A percentile compares a stretch with the other conserved stretches of the same genome.
Evolutionary conservation across 371 early-diverging fungal species (phyloP).

Genomic region (Rhizopus arrhizus): DNA sequence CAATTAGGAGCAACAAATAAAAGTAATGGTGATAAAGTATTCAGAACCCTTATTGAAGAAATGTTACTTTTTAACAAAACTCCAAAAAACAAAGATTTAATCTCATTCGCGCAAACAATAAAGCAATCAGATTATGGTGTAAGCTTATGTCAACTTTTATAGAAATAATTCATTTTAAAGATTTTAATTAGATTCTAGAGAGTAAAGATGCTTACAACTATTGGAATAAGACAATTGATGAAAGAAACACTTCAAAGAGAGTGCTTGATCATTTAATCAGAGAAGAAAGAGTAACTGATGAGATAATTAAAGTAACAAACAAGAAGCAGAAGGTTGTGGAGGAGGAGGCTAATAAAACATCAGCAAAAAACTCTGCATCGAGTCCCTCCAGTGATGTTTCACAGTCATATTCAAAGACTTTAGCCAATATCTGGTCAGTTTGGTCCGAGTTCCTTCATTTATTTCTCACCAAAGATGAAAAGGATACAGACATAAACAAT

Average conservation of each 20-base stretch:
- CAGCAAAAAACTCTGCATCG: too few species aligned
- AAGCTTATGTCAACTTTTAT: neutral
- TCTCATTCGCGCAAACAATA: constrained; percentile 1
- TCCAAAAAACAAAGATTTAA: neutral
- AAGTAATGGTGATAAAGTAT: neutral
- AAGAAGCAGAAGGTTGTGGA: neutral
- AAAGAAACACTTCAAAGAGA: constrained; percentile 1
- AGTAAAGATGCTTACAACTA: neutral
- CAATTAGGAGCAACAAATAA: neutral
- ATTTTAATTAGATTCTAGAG: neutral
- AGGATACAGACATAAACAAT: constrained; percentile 1
- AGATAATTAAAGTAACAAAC: neutral
- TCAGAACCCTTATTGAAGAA: constrained; percentile 1
- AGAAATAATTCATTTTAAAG: neutral
- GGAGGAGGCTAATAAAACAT: too few species aligned
- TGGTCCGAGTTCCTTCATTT: constrained; percentile 4
- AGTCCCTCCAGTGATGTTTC: too few species aligned
- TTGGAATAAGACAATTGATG: constrained; percentile 1
- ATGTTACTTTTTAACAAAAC: neutral
- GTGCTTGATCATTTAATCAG: neutral
- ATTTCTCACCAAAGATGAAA: constrained; percentile 1
- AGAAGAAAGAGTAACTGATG: neutral
- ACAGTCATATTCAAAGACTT: too few species aligned
- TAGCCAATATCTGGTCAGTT: constrained; percentile 5
- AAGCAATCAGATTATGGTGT: constrained; percentile 1